These are phyloP conservation scores for Trichocomaceae sp. DNA, from an alignment of 2,329 filamentous ascomycete genomes.

Conservation along the genomic window DNA sequence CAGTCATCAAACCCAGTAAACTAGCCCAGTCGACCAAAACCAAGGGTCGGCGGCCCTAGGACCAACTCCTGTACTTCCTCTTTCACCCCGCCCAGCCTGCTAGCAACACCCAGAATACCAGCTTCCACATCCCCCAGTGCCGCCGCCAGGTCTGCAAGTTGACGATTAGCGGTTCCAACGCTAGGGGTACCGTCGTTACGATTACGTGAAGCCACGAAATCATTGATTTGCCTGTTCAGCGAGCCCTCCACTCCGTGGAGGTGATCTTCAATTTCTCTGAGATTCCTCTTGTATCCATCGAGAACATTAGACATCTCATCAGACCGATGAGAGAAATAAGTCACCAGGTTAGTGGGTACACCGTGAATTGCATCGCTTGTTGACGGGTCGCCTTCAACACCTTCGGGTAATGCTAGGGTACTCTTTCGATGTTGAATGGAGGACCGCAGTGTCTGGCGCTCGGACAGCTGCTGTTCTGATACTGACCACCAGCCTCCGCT, in stretches of 20 bases:
- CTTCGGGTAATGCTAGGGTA: constrained; percentile 43
- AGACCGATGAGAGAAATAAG: constrained; percentile 57
- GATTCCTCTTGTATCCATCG: constrained; percentile 51
- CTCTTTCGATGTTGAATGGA: constrained; percentile 32
- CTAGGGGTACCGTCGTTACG: constrained; percentile 32
- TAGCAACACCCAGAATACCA: constrained; percentile 57
- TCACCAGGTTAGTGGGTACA: constrained; percentile 54
- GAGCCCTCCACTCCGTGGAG: constrained; percentile 57
- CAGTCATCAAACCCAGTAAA: constrained; percentile 2
- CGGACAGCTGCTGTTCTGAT: constrained; percentile 33
- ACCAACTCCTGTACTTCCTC: constrained; percentile 56
- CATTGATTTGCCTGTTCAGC: constrained; percentile 54
- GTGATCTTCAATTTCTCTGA: constrained; percentile 60
- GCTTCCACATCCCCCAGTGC: constrained; percentile 61
- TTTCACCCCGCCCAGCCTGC: constrained; percentile 52
- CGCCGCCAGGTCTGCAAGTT: constrained; percentile 45
- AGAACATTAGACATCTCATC: constrained; percentile 57
- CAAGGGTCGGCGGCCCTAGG: constrained; percentile 34
- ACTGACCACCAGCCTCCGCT: constrained; percentile 36
- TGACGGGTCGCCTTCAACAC: constrained; percentile 35
- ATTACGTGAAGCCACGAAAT: constrained; percentile 41
- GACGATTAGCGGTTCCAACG: constrained; percentile 40
- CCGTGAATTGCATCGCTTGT: constrained; percentile 42
- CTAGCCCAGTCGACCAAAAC: constrained; percentile 21
- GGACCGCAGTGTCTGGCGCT: constrained; percentile 33